Evolutionary conservation across 805 yeast genomes (phyloP).

Genomic region (Zygotorulaspora chibaensis): DNA sequence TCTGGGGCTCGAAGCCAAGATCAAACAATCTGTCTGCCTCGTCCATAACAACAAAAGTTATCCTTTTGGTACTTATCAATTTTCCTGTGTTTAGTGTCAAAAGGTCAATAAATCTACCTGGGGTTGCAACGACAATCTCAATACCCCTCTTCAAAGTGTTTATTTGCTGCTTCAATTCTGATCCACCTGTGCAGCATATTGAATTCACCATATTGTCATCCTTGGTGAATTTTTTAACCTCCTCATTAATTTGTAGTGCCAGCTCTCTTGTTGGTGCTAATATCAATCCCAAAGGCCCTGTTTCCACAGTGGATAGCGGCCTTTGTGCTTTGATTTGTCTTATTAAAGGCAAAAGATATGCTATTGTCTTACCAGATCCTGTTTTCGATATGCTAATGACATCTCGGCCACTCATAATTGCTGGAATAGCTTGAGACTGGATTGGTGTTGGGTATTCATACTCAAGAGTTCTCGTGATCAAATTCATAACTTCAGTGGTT

Average conservation of each 20-base stretch:
- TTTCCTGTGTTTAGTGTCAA: slow-evolving; percentile 79
- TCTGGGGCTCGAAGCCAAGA: slow-evolving; percentile 96
- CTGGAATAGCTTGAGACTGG: slow-evolving; percentile 87
- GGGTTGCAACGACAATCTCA: slow-evolving; percentile 86
- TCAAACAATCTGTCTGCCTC: slow-evolving; percentile 98
- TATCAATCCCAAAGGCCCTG: slow-evolving; percentile 75
- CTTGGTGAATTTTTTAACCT: slow-evolving; percentile 51
- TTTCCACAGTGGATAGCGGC: slow-evolving; percentile 43
- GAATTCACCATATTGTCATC: slow-evolving; percentile 42
- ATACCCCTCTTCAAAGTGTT: slow-evolving; percentile 72
- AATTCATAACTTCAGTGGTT: slow-evolving; percentile 51
- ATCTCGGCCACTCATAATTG: slow-evolving; percentile 85
- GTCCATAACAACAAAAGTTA: slow-evolving; percentile 82
- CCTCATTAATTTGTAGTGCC: slow-evolving; percentile 76
- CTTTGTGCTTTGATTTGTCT: slow-evolving; percentile 78
- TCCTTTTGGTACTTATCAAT: slow-evolving; percentile 55
- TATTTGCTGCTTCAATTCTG: slow-evolving; percentile 77
- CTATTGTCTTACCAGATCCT: slow-evolving; percentile 92
- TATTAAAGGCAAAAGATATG: slow-evolving; percentile 78
- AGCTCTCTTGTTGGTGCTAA: slow-evolving; percentile 91
- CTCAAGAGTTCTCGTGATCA: slow-evolving; percentile 46
- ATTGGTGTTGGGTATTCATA: slow-evolving; percentile 76
- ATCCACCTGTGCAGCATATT: slow-evolving; percentile 88
- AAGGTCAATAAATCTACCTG: slow-evolving; percentile 89
- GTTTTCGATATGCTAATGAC: slow-evolving; percentile 93